Evolutionary conservation across 768 basidiomycete species (phyloP).

Genomic region (Boletus subparvulus): DNA sequence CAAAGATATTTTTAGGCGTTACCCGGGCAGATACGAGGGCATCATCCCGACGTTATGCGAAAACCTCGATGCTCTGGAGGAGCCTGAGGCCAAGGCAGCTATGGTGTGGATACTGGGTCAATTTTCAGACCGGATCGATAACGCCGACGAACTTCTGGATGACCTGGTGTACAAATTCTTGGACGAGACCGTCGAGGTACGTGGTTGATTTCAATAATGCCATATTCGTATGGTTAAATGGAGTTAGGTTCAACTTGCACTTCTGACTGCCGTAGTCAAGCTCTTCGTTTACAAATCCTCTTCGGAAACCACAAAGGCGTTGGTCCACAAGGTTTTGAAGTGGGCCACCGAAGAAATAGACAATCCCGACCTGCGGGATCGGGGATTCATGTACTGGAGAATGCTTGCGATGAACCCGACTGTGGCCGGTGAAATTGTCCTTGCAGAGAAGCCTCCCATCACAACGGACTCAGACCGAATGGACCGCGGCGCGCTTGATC

Average conservation of each 20-base stretch:
- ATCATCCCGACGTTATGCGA: slow-evolving; percentile 93
- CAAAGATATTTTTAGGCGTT: slow-evolving; percentile 96
- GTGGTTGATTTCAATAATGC: slow-evolving; percentile 16
- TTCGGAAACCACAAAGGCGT: slow-evolving; percentile 80
- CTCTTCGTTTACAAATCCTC: slow-evolving; percentile 88
- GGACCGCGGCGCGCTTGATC: slow-evolving; percentile 95
- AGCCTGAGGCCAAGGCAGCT: slow-evolving; percentile 94
- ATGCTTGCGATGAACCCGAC: slow-evolving; percentile 90
- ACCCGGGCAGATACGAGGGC: slow-evolving; percentile 95
- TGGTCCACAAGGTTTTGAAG: slow-evolving; percentile 94
- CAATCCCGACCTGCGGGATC: slow-evolving; percentile 94
- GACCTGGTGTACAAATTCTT: slow-evolving; percentile 85
- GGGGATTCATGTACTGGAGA: slow-evolving; percentile 99
- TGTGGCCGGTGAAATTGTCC: slow-evolving; percentile 85
- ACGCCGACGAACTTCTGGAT: slow-evolving; percentile 93
- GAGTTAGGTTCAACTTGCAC: slow-evolving; percentile 86
- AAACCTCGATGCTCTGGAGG: slow-evolving; percentile 87
- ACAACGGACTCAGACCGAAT: slow-evolving; percentile 98
- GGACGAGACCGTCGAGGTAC: slow-evolving; percentile 91
- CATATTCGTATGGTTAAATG: not conserved
- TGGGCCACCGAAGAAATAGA: slow-evolving; percentile 98
- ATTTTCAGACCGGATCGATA: slow-evolving; percentile 93
- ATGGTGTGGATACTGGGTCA: slow-evolving; percentile 99
- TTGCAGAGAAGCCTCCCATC: slow-evolving; percentile 92
- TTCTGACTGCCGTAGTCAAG: slow-evolving; percentile 93